A percentile compares a stretch with the other conserved stretches of the same genome.
Conservation (phyloP, 495 filamentous ascomycete genomes). For the Penicillium chermesinum region DNA sequence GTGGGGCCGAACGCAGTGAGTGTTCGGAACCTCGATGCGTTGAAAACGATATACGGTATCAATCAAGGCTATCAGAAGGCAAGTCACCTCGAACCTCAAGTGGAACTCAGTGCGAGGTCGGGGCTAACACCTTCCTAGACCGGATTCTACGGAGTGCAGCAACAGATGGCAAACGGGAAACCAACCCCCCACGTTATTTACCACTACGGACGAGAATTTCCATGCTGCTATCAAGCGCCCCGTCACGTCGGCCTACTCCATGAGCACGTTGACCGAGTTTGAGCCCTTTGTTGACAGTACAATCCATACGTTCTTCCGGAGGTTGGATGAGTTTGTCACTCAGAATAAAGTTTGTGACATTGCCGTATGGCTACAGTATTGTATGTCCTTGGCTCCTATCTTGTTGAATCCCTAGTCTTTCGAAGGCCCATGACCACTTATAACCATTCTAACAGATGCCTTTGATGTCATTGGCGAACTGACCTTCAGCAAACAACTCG, state of each 20-base stretch:
- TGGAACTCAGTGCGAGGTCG: neutral
- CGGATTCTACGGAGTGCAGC: constrained; percentile 29
- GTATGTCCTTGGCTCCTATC: too few relatives aligned
- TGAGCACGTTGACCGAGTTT: constrained; percentile 32
- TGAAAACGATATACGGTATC: neutral
- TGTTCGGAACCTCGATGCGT: constrained; percentile 33
- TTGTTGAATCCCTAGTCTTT: too few relatives aligned
- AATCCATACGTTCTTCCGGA: constrained; percentile 24
- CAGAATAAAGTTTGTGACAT: constrained; percentile 29
- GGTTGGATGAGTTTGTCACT: constrained; percentile 31
- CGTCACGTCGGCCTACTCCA: constrained; percentile 34
- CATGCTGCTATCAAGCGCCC: constrained; percentile 38
- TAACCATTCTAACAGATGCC: constrained; percentile 24
- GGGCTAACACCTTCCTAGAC: constrained; percentile 2
- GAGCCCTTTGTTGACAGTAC: constrained; percentile 37
- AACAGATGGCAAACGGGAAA: constrained; percentile 21
- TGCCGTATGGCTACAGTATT: constrained; percentile 40
- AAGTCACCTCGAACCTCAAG: neutral
- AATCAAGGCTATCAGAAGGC: neutral
- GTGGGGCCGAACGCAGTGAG: constrained; percentile 55
- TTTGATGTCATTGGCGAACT: constrained; percentile 40
- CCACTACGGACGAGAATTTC: constrained; percentile 32
- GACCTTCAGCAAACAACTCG: constrained; percentile 31
- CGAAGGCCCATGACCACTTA: too few relatives aligned
- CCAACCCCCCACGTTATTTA: constrained; percentile 30